phyloP scores from a whole-genome alignment of 139 green algal genomes.

The Spirogloea muscicola region DNA sequence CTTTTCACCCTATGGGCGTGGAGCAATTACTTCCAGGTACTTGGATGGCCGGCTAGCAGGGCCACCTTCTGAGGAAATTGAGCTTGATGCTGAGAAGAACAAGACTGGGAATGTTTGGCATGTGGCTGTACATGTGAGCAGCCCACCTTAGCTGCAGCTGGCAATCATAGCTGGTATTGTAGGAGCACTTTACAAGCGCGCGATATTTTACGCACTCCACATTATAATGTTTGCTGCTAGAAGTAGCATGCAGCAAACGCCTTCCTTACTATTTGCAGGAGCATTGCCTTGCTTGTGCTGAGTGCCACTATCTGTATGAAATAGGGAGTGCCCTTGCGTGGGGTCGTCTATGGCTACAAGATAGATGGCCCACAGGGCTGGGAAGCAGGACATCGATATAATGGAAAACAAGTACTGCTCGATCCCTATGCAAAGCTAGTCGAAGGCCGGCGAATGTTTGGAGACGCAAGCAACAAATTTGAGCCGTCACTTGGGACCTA shows the following conservation, averaged over 20 bases:
- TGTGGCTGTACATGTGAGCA: slow-evolving; percentile 65
- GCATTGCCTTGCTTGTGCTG: too few relatives aligned
- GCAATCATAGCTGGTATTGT: too few relatives aligned
- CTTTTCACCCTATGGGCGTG: too few relatives aligned
- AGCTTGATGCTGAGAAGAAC: slow-evolving; percentile 69
- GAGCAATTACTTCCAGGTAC: not conserved
- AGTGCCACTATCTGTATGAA: not conserved
- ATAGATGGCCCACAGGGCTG: slow-evolving; percentile 51
- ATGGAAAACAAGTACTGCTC: slow-evolving; percentile 65
- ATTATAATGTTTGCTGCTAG: too few relatives aligned
- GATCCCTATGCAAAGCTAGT: slow-evolving; percentile 85
- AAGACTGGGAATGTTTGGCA: slow-evolving; percentile 82
- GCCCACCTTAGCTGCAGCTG: too few relatives aligned
- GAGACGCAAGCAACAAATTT: slow-evolving; percentile 26
- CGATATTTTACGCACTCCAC: slow-evolving; percentile 49
- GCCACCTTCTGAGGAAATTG: slow-evolving; percentile 62
- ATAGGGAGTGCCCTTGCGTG: slow-evolving; percentile 37
- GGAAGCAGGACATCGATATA: slow-evolving; percentile 44
- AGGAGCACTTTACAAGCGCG: too few relatives aligned
- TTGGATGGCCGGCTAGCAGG: slow-evolving; percentile 9
- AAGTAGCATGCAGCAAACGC: too few relatives aligned
- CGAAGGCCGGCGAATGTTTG: slow-evolving; percentile 68
- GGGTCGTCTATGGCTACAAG: slow-evolving; percentile 55
- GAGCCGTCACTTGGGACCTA: slow-evolving; percentile 52
- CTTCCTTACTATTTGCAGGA: too few relatives aligned